phyloP scores from a whole-genome alignment of 805 yeast genomes.

The Pichia exigua region DNA sequence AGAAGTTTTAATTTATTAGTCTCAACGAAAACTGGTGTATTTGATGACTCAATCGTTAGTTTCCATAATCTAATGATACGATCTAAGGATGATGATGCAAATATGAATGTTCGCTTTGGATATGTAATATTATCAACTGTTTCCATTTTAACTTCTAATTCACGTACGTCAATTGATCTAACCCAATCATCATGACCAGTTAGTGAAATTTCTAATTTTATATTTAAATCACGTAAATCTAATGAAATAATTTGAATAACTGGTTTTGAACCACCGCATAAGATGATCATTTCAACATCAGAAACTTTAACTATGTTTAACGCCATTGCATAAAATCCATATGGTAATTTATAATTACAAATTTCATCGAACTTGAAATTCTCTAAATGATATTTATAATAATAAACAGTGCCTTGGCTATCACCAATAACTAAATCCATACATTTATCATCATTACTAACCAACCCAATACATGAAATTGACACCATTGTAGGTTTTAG shows the following conservation, averaged over 20 bases:
- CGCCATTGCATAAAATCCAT: slow-evolving; percentile 44
- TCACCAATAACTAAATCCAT: slow-evolving; percentile 50
- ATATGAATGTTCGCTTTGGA: slow-evolving; percentile 42
- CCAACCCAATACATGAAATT: slow-evolving; percentile 9
- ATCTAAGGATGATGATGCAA: slow-evolving; percentile 92
- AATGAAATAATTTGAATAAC: slow-evolving; percentile 36
- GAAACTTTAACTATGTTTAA: slow-evolving; percentile 29
- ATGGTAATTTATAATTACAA: slow-evolving; percentile 28
- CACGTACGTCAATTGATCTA: slow-evolving; percentile 57
- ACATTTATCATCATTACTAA: slow-evolving; percentile 13
- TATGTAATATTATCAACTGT: background rate
- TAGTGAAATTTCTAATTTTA: slow-evolving; percentile 31
- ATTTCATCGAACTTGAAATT: slow-evolving; percentile 21
- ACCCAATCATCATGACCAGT: slow-evolving; percentile 98
- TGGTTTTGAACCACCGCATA: slow-evolving; percentile 67
- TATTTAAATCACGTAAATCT: slow-evolving; percentile 33
- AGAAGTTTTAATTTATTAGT: slow-evolving; percentile 43
- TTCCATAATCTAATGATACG: slow-evolving; percentile 89
- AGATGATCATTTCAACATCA: slow-evolving; percentile 38
- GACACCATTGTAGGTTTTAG: slow-evolving; percentile 13
- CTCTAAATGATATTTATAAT: slow-evolving; percentile 37
- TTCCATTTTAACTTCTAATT: slow-evolving; percentile 26
- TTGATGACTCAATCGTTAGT: slow-evolving; percentile 47
- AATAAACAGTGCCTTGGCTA: slow-evolving; percentile 48
- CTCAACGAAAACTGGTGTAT: slow-evolving; percentile 39